phyloP scores from a whole-genome alignment of 176 grass and related monocot species.

The Rhynchospora pubera region DNA sequence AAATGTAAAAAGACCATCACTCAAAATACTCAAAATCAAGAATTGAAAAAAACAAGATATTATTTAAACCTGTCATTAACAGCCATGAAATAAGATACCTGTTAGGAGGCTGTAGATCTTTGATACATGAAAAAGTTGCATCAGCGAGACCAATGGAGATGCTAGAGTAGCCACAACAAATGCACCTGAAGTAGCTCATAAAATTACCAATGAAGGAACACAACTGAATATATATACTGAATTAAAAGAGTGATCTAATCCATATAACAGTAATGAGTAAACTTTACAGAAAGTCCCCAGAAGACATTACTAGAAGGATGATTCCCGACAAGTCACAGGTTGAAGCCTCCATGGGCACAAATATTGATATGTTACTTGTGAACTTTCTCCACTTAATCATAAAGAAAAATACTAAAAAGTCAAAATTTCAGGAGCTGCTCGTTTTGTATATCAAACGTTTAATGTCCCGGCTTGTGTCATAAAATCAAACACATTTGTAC shows the following conservation, averaged over 20 bases:
- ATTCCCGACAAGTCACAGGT: too few relatives aligned
- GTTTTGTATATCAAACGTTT: background rate
- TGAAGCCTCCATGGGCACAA: background rate
- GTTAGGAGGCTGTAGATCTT: constrained; percentile 74
- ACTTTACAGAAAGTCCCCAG: too few relatives aligned
- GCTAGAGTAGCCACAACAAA: constrained; percentile 52
- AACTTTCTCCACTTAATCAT: background rate
- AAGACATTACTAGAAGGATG: too few relatives aligned
- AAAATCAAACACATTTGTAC: background rate
- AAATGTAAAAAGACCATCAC: constrained; percentile 18
- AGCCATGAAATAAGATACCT: constrained; percentile 37
- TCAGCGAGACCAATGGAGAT: constrained; percentile 45
- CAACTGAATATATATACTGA: background rate
- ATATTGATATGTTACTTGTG: background rate
- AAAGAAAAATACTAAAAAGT: background rate
- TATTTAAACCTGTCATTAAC: constrained; percentile 11
- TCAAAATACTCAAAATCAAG: constrained; percentile 15
- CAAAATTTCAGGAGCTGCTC: background rate
- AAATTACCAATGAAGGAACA: background rate
- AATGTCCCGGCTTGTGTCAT: background rate
- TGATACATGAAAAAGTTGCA: constrained; percentile 42
- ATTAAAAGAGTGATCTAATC: background rate
- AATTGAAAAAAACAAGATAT: constrained; percentile 24
- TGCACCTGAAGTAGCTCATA: constrained; percentile 46
- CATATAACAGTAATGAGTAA: too few relatives aligned